These are phyloP conservation scores for Macrophomina pseudophaseolina DNA, from an alignment of 2,329 filamentous ascomycete species.

Conservation along the genomic window DNA sequence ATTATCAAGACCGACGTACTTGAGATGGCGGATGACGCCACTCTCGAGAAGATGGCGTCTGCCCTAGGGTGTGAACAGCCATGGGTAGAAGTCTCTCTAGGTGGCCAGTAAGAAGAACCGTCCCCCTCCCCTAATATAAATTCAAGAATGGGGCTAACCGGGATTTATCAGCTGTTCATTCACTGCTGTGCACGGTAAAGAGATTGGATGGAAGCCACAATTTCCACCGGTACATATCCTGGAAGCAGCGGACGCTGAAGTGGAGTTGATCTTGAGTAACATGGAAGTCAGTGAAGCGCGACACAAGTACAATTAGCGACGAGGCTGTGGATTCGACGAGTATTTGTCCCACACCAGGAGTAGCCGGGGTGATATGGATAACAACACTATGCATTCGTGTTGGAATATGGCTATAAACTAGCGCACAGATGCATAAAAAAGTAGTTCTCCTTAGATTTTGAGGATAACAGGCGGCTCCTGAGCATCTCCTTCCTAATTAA, in stretches of 20 bases:
- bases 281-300: no score
- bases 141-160: constrained; percentile 24
- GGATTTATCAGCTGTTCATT: constrained; percentile 48
- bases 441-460: no score
- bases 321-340: no score
- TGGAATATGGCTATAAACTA: no score
- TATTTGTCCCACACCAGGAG: no score
- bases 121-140: not conserved
- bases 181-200: constrained; percentile 47
- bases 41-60: constrained; percentile 49
- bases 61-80: constrained; percentile 44
- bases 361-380: no score
- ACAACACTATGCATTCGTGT: no score
- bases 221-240: constrained; percentile 54
- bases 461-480: no score
- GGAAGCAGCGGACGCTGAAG: constrained; percentile 53
- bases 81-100: constrained; percentile 49
- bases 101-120: constrained; percentile 48
- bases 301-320: no score
- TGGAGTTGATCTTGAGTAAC: constrained; percentile 46
- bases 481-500: no score
- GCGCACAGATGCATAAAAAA: no score
- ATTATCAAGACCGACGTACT: constrained; percentile 48
- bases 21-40: constrained; percentile 41
- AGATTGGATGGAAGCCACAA: constrained; percentile 54